Base-by-base conservation (phyloP, 2,329 filamentous ascomycete species). In the Phoma sp. region DNA sequence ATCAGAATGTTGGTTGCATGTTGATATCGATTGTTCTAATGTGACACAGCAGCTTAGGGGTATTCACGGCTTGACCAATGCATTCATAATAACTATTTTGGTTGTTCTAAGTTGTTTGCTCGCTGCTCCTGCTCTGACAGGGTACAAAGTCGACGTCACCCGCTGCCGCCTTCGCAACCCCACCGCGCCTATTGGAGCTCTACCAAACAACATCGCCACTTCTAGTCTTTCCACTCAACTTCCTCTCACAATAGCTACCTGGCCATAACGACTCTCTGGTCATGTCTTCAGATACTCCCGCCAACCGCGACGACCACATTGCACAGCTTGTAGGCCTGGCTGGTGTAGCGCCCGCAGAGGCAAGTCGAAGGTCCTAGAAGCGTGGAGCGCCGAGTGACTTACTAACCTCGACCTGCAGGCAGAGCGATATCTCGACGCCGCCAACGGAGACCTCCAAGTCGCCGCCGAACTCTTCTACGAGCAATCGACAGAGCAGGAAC, bases 381-480 rank as follows among this genome's bases (percentile, higher is more conserved):
- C 51, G 41, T 38, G 17, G 49, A 58, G 59, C 54, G 57, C 37
- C 15, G 49, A 58, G 58, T 53, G 55, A 41, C 51, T 62, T 56
- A 63, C 67, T 72, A 65, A 74, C 62, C 38, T 19, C 51, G 19
- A 4, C 35, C 39, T 37, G 39, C 50, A 81, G 79, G 80, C 79
- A 38, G 76, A 80, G 69, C 71, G 72, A 43, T 75, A 75, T 53
- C 73, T 81, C 47, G 68, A 66, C 60, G 70, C 77, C 8, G 71
- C 75, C 51, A 74, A 81, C 73, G 80, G 80, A 67, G 74, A 81
- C 56, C 69, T 81, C 37, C 75, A 78, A 49, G 70, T 77, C 57
- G 79, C 80, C 36, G 75, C 78, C 41, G 67, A 70, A 9, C 74
- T 80, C 58, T 81, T 73, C 74, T 81, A 75, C 60, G 77, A 78